Evolutionary conservation across 2,329 filamentous ascomycete genomes (phyloP), one percentile per base, ranked within the genome.

Genomic region (Xylogone sp.): DNA sequence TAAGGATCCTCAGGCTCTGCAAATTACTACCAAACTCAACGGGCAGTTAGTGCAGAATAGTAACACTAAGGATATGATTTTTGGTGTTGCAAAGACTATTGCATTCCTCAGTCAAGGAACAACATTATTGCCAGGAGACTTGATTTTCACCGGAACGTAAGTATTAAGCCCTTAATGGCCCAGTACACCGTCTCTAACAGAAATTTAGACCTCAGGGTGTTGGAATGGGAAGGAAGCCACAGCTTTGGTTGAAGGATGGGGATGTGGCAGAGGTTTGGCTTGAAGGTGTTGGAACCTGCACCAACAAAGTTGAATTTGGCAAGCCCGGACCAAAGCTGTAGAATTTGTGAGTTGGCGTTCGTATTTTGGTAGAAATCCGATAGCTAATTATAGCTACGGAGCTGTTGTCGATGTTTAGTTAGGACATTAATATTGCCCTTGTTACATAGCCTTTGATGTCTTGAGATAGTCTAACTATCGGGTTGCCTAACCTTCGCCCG

Each of bases 211-310:
- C 86, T 0, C 78, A 83, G 54, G 87, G 86, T 27, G 86, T 90
- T 19, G 86, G 83, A 1, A 84, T 87, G 79, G 86, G 85, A 13
- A 76, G 79, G 46, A 83, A 78, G 51, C 85, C 86, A 2, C 79
- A 77, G 52, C 59, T 87, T 9, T 89, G 85, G 83, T 69, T 90
- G 51, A 82, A 84, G 66, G 77, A 90, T 64, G 83, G 85, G 3
- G 87, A 90, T 65, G 69, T 82, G 20, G 84, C 89, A 19, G 83
- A 88, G 64, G 86, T 90, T 46, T 76, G 75, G 6, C 73, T 90
- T 1, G 83, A 89, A 59, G 73, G 76, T 1, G 81, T 90, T 6
- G 86, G 87, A 21, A 78, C 75, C 13, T 83, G 77, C 58, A 76
- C 65, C 3, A 81, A 81, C 65, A 76, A 67, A 61, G 69, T 79